Base-by-base conservation (phyloP, 73 alveolate genomes). In the Paramecium bursaria region DNA sequence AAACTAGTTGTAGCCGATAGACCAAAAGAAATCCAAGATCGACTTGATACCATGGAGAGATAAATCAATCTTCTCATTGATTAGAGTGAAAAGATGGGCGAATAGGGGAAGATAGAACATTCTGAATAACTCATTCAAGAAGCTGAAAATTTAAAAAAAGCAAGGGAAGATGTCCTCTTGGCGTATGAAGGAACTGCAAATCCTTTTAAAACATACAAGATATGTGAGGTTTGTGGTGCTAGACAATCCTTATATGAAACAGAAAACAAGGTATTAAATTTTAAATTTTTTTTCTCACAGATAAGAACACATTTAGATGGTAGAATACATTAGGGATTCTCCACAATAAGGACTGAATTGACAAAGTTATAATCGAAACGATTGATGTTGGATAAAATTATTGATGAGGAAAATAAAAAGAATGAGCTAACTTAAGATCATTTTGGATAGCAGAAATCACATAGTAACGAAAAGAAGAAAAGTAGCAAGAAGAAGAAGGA, bases 251-350 rank as follows among this genome's bases (percentile, higher is more conserved):
- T 67, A 15, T 67, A 67, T 42, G 82, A 67, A 17, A 67, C 82
- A 9, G 82, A 67, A 13, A 67, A 67, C n/a, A 67, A 67, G 44
- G 82, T 67, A 67, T 53, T 67, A 67, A 11, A 11, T 35, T 14
- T 6, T 22, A 25, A 7, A 9, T 0, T 3, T 1, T 42, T 11
- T 7, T 39, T 11, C 33, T n/a, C 4, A 0, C 44, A 67, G n/a
- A n/a, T n/a, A n/a, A n/a, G 82, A 14, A 67, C 82, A 15, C 82
- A 67, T 67, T 19, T 67, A 15, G 82, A 67, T 67, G 82, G 82
- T 15, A 67, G 82, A 42, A 67, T 67, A 39, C 82, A 67, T 67
- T 14, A 67, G 44, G 82, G 82, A 39, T 67, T 67, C 27, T 67
- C 55, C 1, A 67, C 57, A 6, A 67, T 67, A 2, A 67, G 82